Conservation (phyloP, 805 yeast species). For the Cyberlindnera maclurae region DNA sequence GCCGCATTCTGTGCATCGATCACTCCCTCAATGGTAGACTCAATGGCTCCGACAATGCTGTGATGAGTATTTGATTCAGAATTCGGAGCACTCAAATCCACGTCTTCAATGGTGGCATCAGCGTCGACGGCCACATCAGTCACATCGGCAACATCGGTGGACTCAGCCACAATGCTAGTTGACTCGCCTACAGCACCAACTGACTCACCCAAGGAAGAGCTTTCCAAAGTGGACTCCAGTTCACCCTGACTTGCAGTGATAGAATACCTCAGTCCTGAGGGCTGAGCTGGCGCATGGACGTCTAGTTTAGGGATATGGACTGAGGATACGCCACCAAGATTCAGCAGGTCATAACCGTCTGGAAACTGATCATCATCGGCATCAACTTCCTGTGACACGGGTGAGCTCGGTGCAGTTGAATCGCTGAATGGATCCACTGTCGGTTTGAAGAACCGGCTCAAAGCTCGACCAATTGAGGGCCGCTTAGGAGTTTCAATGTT, state of each 20-base stretch:
- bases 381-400: neutral
- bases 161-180: neutral
- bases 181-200: neutral
- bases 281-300: conserved; percentile 1
- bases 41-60: neutral
- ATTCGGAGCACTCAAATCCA: neutral
- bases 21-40: neutral
- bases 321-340: too few relatives aligned
- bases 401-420: neutral
- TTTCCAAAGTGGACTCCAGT: neutral
- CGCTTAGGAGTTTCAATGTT: neutral
- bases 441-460: neutral
- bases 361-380: too few relatives aligned
- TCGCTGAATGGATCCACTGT: conserved; percentile 1
- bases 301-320: neutral
- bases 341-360: too few relatives aligned
- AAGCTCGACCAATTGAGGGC: neutral
- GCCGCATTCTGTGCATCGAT: neutral
- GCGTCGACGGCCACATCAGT: neutral
- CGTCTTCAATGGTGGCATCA: neutral
- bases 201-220: conserved; percentile 1
- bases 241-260: conserved; percentile 1
- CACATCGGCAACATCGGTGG: conserved; percentile 1
- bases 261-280: conserved; percentile 3
- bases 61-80: neutral